phyloP scores from a whole-genome alignment of 176 grass and related monocot species.

The Oryza meyeriana region DNA sequence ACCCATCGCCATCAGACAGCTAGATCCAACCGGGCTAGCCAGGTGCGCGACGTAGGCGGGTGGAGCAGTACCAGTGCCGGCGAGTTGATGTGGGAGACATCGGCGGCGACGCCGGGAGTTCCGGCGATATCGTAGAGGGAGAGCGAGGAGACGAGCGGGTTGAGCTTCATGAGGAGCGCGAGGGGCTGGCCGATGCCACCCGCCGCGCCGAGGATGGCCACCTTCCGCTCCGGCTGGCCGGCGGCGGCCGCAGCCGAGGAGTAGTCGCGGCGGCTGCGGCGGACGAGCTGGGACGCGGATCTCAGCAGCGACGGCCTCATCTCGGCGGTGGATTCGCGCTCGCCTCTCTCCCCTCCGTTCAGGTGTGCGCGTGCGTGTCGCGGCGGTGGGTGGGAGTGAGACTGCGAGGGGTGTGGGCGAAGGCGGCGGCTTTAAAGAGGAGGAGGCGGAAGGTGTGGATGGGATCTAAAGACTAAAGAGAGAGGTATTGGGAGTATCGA shows the following conservation, averaged over 20 bases:
- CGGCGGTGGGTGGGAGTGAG: neutral
- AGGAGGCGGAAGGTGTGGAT: neutral
- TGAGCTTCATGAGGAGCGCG: conserved; percentile 69
- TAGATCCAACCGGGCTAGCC: neutral
- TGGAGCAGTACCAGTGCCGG: conserved; percentile 29
- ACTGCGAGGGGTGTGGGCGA: too few relatives aligned
- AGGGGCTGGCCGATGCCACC: conserved; percentile 76
- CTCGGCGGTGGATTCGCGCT: neutral
- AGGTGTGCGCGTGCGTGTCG: neutral
- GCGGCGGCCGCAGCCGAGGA: neutral
- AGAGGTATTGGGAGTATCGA: neutral
- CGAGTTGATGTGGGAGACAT: conserved; percentile 70
- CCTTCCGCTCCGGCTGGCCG: conserved; percentile 45
- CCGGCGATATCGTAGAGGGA: conserved; percentile 71
- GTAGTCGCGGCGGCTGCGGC: conserved; percentile 29
- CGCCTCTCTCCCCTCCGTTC: neutral
- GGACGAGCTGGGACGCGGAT: conserved; percentile 35
- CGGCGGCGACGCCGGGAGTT: conserved; percentile 66
- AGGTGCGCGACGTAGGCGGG: neutral
- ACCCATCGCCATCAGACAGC: neutral
- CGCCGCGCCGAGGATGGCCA: conserved; percentile 66
- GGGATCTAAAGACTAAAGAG: conserved; percentile 24
- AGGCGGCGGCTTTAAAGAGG: conserved; percentile 27
- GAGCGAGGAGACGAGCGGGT: conserved; percentile 61
- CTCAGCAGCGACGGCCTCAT: conserved; percentile 51